phyloP scores from a whole-genome alignment of 208 protist genomes.

The Leishmania lainsoni region DNA sequence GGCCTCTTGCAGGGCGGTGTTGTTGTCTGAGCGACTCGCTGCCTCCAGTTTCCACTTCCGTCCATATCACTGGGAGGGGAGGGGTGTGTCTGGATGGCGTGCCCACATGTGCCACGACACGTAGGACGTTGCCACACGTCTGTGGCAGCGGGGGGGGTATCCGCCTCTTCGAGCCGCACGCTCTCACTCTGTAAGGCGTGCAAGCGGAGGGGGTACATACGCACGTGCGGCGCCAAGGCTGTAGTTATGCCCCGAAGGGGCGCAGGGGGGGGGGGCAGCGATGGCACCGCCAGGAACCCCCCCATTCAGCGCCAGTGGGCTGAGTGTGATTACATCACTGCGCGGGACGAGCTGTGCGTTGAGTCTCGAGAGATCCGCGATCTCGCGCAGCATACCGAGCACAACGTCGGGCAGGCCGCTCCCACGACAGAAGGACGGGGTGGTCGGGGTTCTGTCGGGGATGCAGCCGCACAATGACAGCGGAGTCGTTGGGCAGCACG shows the following conservation, averaged over 20 bases:
- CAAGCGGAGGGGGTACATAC: neutral
- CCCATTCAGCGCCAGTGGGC: neutral
- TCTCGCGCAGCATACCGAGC: neutral
- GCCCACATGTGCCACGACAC: no score
- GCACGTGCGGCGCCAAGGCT: no score
- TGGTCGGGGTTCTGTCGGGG: neutral
- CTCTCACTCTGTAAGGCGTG: neutral
- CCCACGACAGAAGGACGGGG: neutral
- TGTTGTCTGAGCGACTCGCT: no score
- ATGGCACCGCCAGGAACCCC: neutral
- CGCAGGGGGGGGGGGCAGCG: neutral
- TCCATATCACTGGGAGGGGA: no score
- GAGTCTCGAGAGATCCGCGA: neutral
- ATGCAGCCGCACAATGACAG: neutral
- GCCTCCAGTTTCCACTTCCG: no score
- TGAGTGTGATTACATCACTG: neutral
- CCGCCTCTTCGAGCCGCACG: no score
- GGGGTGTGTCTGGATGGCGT: neutral
- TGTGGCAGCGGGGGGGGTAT: neutral
- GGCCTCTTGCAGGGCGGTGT: neutral
- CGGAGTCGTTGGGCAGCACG: neutral
- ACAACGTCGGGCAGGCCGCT: neutral
- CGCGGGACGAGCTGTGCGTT: neutral
- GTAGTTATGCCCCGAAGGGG: neutral
- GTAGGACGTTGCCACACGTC: neutral